phyloP scores from a whole-genome alignment of 2,329 filamentous ascomycete species.

The Monosporascus sp. region DNA sequence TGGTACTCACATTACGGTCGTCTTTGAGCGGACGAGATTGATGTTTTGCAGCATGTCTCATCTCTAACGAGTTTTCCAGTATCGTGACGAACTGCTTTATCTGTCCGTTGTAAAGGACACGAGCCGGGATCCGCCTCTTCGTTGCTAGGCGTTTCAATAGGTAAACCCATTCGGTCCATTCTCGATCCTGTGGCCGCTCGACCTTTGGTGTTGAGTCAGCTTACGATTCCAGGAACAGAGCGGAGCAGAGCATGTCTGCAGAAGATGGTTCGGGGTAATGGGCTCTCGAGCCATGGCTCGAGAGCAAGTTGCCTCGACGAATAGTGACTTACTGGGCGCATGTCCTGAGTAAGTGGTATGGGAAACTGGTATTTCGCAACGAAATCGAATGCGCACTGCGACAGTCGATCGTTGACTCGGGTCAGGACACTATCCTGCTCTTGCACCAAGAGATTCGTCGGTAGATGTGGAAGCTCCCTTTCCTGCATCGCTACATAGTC shows the following conservation, averaged over 20 bases:
- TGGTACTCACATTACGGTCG: conserved; percentile 57
- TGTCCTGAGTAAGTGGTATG: conserved; percentile 65
- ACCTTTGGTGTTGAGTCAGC: conserved; percentile 9
- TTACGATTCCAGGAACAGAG: background rate
- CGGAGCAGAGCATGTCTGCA: too few species aligned
- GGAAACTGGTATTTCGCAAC: conserved; percentile 89
- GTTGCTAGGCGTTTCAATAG: conserved; percentile 80
- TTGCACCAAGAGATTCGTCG: conserved; percentile 74
- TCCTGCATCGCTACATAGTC: conserved; percentile 72
- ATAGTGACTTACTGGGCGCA: background rate
- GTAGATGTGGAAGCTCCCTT: conserved; percentile 73
- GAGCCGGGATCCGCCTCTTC: conserved; percentile 76
- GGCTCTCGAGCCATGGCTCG: conserved; percentile 15
- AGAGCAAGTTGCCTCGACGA: background rate
- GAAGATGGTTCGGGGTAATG: background rate
- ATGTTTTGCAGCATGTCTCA: conserved; percentile 80
- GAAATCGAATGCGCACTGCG: conserved; percentile 84
- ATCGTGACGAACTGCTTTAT: conserved; percentile 90
- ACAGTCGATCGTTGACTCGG: conserved; percentile 78
- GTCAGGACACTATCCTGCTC: conserved; percentile 79
- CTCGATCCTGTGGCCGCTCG: conserved; percentile 35
- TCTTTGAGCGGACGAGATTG: conserved; percentile 80
- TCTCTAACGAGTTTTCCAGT: conserved; percentile 81
- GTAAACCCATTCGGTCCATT: conserved; percentile 92
- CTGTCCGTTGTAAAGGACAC: conserved; percentile 81